These are phyloP conservation scores for Tinospora cordifolia DNA, from an alignment of 164 flowering plant species.

Conservation along the genomic window DNA sequence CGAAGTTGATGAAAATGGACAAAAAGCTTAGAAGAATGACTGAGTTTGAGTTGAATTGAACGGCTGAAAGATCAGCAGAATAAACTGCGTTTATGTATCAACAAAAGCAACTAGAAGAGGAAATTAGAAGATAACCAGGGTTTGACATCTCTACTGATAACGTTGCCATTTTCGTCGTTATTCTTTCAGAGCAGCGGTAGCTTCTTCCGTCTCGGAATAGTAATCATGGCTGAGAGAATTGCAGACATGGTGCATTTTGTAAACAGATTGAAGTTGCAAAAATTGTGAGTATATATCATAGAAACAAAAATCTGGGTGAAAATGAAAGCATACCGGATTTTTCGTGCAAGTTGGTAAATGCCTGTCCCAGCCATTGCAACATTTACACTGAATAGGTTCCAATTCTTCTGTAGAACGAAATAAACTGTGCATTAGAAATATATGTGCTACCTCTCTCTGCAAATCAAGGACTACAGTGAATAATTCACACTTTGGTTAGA, in stretches of 20 bases:
- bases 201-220: slow-evolving; percentile 30
- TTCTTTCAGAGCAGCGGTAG: slow-evolving; percentile 35
- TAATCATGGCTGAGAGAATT: slow-evolving; percentile 40
- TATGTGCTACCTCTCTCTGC: no score
- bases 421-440: slow-evolving; percentile 6
- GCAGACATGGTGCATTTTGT: not conserved
- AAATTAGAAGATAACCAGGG: not conserved
- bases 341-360: slow-evolving; percentile 55
- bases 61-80: not conserved
- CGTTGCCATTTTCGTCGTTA: slow-evolving; percentile 21
- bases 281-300: no score
- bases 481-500: no score
- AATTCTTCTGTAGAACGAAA: slow-evolving; percentile 49
- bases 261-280: not conserved
- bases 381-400: slow-evolving; percentile 68
- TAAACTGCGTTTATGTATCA: not conserved
- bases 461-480: no score
- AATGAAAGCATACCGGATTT: slow-evolving; percentile 34
- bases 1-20: not conserved
- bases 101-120: not conserved
- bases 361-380: slow-evolving; percentile 75
- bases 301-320: no score
- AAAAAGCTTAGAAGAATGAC: no score
- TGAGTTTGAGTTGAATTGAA: not conserved
- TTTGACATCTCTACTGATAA: not conserved